Conservation (phyloP, 2,329 filamentous ascomycete genomes). For the Massarina eburnea region DNA sequence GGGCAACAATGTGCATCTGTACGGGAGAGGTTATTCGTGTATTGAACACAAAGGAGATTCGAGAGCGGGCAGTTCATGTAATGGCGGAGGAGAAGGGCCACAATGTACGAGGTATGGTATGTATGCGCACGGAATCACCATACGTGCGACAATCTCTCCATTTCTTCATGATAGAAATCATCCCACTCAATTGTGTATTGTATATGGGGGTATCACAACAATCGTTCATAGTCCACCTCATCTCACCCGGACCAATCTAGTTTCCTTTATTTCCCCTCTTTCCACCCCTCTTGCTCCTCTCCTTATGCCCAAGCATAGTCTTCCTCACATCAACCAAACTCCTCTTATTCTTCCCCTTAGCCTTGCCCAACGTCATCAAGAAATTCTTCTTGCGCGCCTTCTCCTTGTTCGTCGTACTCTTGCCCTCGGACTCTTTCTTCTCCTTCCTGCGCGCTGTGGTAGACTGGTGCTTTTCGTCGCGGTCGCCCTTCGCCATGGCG, state of each 20-base stretch:
- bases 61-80: too few relatives aligned
- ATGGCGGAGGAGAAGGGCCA: too few relatives aligned
- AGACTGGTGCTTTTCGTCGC: constrained; percentile 80
- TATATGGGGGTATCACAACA: neutral
- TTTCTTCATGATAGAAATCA: too few relatives aligned
- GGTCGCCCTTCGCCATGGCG: constrained; percentile 78
- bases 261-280: constrained; percentile 67
- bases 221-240: too few relatives aligned
- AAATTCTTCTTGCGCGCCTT: constrained; percentile 98
- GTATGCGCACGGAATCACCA: too few relatives aligned
- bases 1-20: too few relatives aligned
- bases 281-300: constrained; percentile 81
- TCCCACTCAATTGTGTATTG: neutral
- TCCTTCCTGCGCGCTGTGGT: constrained; percentile 82
- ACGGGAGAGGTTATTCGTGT: too few relatives aligned
- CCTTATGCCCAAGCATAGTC: constrained; percentile 77
- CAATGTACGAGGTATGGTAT: too few relatives aligned
- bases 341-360: constrained; percentile 91
- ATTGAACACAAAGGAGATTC: too few relatives aligned
- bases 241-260: too few relatives aligned
- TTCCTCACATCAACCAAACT: constrained; percentile 84
- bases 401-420: constrained; percentile 96
- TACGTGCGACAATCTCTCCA: too few relatives aligned
- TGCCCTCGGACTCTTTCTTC: constrained; percentile 85
- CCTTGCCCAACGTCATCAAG: constrained; percentile 96